Percentiles rank a stretch among this genome's conserved stretches.
Evolutionary conservation across 2,329 filamentous ascomycete species (phyloP).

Genomic region (Hypoxylon sp.): DNA sequence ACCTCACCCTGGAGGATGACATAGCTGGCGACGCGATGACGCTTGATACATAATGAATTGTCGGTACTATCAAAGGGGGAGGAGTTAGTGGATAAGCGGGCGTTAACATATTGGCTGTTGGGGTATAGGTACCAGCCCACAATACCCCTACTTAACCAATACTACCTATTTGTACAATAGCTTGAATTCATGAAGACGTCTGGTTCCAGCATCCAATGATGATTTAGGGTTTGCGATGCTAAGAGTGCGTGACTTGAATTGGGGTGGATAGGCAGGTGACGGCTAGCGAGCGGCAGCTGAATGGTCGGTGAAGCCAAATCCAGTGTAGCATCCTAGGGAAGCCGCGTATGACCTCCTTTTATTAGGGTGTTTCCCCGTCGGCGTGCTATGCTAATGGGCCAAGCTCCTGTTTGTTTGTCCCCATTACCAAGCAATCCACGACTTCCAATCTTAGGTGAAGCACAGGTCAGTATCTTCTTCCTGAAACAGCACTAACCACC

Average conservation of each 20-base stretch:
- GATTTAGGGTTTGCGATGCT: background rate
- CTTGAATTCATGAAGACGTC: constrained; percentile 12
- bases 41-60: constrained; percentile 46
- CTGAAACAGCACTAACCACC: constrained; percentile 36
- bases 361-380: constrained; percentile 22
- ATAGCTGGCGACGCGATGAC: constrained; percentile 58
- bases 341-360: constrained; percentile 34
- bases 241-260: constrained; percentile 11
- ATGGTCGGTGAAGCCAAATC: background rate
- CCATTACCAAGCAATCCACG: constrained; percentile 31
- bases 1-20: constrained; percentile 68
- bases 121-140: constrained; percentile 30
- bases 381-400: constrained; percentile 12
- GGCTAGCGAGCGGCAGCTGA: background rate
- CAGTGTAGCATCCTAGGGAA: constrained; percentile 24
- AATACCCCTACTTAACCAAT: constrained; percentile 22
- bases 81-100: constrained; percentile 24
- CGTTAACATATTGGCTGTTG: constrained; percentile 18
- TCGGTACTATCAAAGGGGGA: constrained; percentile 16
- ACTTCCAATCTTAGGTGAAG: constrained; percentile 29
- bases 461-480: constrained; percentile 12
- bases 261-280: background rate
- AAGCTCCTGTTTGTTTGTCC: constrained; percentile 34
- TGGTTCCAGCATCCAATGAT: constrained; percentile 8
- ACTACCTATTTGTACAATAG: constrained; percentile 32